Percentiles rank a stretch among this genome's conserved stretches.
These are phyloP conservation scores for Podospora anserina DNA, from an alignment of 495 filamentous ascomycete genomes.

Conservation along the genomic window DNA sequence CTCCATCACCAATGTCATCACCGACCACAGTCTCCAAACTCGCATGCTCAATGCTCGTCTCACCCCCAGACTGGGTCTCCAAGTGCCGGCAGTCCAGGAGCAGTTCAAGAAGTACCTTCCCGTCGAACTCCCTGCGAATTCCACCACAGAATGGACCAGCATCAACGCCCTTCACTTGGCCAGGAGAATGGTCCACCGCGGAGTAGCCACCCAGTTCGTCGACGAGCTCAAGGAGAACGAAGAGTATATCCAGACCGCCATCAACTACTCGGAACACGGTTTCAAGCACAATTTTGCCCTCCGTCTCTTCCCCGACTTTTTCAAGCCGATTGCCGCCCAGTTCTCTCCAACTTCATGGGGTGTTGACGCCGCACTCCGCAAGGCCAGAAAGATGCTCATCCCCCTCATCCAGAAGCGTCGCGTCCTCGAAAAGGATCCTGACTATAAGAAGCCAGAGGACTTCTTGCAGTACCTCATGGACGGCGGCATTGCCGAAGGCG, in stretches of 20 bases:
- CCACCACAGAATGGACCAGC: not conserved
- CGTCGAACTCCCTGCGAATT: not conserved
- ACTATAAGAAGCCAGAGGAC: not conserved
- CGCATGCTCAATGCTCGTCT: not conserved
- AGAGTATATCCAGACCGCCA: not conserved
- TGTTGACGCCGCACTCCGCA: not conserved
- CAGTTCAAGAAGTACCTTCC: not conserved
- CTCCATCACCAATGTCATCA: not conserved
- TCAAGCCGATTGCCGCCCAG: not conserved
- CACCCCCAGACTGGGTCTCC: not conserved
- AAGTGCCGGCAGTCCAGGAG: not conserved
- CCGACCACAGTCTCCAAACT: not conserved
- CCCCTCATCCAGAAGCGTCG: not conserved
- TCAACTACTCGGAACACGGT: not conserved
- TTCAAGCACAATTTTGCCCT: not conserved
- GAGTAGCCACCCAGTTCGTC: not conserved
- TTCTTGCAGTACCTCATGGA: not conserved
- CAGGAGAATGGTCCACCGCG: not conserved
- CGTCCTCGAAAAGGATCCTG: not conserved
- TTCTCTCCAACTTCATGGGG: not conserved
- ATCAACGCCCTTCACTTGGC: not conserved
- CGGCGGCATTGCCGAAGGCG: not conserved
- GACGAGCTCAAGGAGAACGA: not conserved
- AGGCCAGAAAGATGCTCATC: not conserved
- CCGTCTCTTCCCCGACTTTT: not conserved